These are phyloP conservation scores for Sequoia sempervirens DNA, from an alignment of 75 land plant species.

Conservation along the genomic window DNA sequence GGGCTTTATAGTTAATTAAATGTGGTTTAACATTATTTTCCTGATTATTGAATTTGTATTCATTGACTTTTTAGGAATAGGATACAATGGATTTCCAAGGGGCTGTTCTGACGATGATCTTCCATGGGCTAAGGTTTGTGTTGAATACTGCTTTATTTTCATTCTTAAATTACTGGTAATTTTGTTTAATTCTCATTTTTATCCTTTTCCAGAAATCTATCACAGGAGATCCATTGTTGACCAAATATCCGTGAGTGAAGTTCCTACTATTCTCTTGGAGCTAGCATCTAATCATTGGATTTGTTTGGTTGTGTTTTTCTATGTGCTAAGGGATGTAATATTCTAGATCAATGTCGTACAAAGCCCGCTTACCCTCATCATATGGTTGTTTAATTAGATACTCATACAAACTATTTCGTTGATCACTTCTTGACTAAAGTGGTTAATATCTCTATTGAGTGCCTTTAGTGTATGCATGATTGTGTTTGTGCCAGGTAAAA, in stretches of 20 bases:
- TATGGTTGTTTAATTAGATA: background rate
- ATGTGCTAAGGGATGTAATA: background rate
- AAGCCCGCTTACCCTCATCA: background rate
- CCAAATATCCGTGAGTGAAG: constrained; percentile 86
- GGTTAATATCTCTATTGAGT: background rate
- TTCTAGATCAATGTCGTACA: background rate
- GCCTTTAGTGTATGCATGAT: background rate
- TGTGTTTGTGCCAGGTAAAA: background rate
- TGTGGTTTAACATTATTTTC: background rate
- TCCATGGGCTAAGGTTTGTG: constrained; percentile 93
- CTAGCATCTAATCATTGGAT: background rate
- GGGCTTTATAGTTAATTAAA: background rate
- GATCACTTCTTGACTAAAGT: background rate
- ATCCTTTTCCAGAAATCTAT: constrained; percentile 54
- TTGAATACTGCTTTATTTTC: background rate
- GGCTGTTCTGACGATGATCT: constrained; percentile 97
- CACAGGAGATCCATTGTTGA: constrained; percentile 68
- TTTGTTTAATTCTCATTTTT: background rate
- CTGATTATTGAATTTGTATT: background rate
- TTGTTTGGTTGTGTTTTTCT: background rate
- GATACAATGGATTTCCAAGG: constrained; percentile 97
- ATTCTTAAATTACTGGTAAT: background rate
- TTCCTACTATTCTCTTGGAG: background rate
- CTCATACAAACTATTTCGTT: background rate
- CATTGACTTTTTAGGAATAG: constrained; percentile 59